phyloP scores from a whole-genome alignment of 257 asterid species.

The Solanum paucissectum region DNA sequence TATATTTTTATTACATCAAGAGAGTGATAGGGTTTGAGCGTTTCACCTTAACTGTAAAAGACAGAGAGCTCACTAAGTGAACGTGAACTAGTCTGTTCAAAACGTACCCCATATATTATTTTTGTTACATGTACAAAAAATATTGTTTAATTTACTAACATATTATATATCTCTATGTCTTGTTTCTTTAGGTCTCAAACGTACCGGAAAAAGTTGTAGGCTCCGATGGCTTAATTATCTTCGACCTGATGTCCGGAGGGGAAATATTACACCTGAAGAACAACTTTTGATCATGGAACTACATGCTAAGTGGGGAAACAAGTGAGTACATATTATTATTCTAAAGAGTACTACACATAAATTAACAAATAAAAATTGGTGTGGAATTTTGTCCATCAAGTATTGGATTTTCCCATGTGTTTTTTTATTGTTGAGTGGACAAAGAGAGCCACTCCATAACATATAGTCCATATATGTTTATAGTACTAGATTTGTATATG shows the following conservation, averaged over 20 bases:
- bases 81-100: not conserved
- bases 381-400: not conserved
- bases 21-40: not conserved
- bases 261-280: conserved; percentile 88
- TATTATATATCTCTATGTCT: no score
- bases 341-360: not conserved
- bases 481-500: not conserved
- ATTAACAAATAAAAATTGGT: not conserved
- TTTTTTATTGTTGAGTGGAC: not conserved
- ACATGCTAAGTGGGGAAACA: conserved; percentile 98
- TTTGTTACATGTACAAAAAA: not conserved
- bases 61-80: not conserved
- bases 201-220: conserved; percentile 94
- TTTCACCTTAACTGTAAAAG: not conserved
- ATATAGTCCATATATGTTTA: not conserved
- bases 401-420: conserved; percentile 2
- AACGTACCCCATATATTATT: not conserved
- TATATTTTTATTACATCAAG: not conserved
- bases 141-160: not conserved
- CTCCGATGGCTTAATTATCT: conserved; percentile 94
- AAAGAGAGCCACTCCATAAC: conserved; percentile 1
- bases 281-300: conserved; percentile 88
- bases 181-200: conserved; percentile 52
- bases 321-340: conserved; percentile 25
- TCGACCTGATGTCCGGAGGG: conserved; percentile 88